A percentile compares a stretch with the other conserved stretches of the same genome.
These are phyloP conservation scores for Aspergillus incahuasiensis DNA, from an alignment of 495 filamentous ascomycete genomes.

Conservation along the genomic window DNA sequence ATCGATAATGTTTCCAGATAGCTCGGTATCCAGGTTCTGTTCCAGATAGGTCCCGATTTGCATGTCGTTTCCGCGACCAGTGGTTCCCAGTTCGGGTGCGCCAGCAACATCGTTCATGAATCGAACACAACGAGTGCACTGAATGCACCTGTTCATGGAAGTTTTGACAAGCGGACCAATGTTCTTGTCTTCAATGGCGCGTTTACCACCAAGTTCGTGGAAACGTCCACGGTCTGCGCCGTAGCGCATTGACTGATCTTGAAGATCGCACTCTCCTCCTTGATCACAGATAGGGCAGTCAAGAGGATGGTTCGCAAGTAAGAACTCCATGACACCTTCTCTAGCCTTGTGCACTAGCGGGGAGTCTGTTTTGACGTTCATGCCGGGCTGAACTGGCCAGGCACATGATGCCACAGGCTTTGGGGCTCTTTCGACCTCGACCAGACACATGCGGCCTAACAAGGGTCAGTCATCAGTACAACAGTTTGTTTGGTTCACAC, in stretches of 20 bases:
- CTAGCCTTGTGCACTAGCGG: conserved; percentile 93
- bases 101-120: conserved; percentile 98
- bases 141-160: conserved; percentile 99
- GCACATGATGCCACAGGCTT: conserved; percentile 98
- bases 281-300: conserved; percentile 99
- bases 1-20: conserved; percentile 97
- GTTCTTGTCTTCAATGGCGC: conserved; percentile 98
- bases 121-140: conserved; percentile 95
- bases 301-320: conserved; percentile 93
- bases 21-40: conserved; percentile 81
- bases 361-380: conserved; percentile 98
- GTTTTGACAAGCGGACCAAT: conserved; percentile 98
- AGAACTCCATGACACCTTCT: conserved; percentile 98
- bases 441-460: conserved; percentile 86
- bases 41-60: conserved; percentile 98
- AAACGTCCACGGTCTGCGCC: conserved; percentile 94
- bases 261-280: conserved; percentile 96
- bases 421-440: conserved; percentile 91
- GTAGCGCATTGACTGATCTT: conserved; percentile 99
- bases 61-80: conserved; percentile 91
- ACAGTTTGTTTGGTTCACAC: not conserved
- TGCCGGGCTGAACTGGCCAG: conserved; percentile 96
- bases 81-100: conserved; percentile 89
- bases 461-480: conserved; percentile 8
- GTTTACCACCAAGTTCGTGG: conserved; percentile 91